A percentile compares a stretch with the other conserved stretches of the same genome.
These are phyloP conservation scores for Citrullus mucosospermus DNA, from an alignment of 306 rosid species.

Conservation along the genomic window DNA sequence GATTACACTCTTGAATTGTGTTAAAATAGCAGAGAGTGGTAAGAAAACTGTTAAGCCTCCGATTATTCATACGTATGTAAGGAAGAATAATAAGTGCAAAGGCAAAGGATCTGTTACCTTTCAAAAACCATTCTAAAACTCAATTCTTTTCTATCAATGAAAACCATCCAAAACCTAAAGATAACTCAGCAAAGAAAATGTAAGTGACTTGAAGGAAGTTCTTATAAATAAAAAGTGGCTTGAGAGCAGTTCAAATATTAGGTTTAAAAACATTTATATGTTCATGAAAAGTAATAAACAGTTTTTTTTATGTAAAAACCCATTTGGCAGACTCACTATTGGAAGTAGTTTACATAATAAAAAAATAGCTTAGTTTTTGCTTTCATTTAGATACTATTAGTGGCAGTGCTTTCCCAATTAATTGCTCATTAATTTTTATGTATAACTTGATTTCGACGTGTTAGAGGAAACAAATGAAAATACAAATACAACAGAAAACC, in stretches of 20 bases:
- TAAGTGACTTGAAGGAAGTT: not conserved
- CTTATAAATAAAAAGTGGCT: not conserved
- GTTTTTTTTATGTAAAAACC: not conserved
- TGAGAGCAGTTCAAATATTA: not conserved
- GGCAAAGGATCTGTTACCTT: no score
- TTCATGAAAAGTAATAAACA: not conserved
- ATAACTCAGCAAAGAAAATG: not conserved
- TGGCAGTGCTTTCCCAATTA: not conserved
- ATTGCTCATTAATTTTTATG: not conserved
- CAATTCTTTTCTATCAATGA: not conserved
- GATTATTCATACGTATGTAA: no score
- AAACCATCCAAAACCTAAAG: not conserved
- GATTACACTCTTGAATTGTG: not conserved
- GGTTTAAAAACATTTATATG: not conserved
- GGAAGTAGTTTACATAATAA: not conserved
- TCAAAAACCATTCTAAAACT: not conserved
- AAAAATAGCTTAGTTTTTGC: not conserved
- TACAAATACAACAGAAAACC: not conserved
- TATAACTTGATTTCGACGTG: not conserved
- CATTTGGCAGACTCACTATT: not conserved
- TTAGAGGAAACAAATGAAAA: not conserved
- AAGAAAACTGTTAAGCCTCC: not conserved
- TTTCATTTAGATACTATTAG: not conserved
- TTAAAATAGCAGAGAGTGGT: not conserved
- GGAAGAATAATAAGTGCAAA: no score